These are phyloP conservation scores for Salix koriyanagi DNA, from an alignment of 345 rosid species.

Conservation along the genomic window DNA sequence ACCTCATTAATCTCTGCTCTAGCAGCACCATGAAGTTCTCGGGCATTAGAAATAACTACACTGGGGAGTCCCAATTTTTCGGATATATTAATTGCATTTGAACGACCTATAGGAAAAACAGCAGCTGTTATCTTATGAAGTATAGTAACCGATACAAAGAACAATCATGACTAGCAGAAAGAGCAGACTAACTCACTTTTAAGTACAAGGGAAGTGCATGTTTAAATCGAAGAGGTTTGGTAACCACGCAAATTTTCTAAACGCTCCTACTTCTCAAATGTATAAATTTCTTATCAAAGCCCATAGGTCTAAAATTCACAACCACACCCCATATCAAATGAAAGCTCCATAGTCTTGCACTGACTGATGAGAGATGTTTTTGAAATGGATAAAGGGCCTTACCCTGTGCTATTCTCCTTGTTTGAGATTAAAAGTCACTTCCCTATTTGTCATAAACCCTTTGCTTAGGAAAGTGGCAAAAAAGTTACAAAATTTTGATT, in stretches of 20 bases:
- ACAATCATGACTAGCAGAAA: neutral
- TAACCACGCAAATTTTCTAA: too few relatives aligned
- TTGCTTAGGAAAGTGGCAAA: neutral
- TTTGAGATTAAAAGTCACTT: neutral
- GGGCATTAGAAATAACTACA: conserved; percentile 47
- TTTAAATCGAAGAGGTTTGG: neutral
- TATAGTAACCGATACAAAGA: neutral
- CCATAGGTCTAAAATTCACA: neutral
- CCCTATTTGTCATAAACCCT: neutral
- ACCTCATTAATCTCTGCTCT: conserved; percentile 89
- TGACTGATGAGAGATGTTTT: neutral
- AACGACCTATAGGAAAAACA: conserved; percentile 53
- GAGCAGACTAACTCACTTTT: neutral
- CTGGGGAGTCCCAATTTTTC: conserved; percentile 71
- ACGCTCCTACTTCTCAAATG: neutral
- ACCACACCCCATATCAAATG: neutral
- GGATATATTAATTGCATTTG: conserved; percentile 87
- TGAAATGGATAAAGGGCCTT: neutral
- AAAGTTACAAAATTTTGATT: neutral
- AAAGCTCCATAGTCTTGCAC: neutral
- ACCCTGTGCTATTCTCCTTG: neutral
- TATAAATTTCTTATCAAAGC: neutral
- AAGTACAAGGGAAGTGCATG: neutral
- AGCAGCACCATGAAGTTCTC: conserved; percentile 66
- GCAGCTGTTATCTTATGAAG: neutral